phyloP scores from a whole-genome alignment of 23 red algal species.

The Gracilaria caudata region DNA sequence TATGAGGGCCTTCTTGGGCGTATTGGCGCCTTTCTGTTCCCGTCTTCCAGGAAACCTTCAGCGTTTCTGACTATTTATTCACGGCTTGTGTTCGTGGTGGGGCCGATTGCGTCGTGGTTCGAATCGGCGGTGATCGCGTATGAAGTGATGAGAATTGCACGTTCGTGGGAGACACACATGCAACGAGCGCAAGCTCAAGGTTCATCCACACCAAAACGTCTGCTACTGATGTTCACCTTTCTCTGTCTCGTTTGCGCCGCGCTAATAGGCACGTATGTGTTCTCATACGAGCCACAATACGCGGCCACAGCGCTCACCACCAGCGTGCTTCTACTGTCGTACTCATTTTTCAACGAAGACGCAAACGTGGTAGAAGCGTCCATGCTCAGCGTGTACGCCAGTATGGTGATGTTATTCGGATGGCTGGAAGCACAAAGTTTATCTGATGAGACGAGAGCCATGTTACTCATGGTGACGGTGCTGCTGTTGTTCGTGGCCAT shows the following conservation, averaged over 20 bases:
- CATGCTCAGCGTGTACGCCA: conserved; percentile 23
- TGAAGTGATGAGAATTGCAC: conserved; percentile 41
- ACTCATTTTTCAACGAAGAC: conserved; percentile 24
- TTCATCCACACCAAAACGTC: background rate
- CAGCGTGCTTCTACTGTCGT: conserved; percentile 15
- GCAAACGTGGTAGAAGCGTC: conserved; percentile 37
- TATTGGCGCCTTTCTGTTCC: conserved; percentile 6
- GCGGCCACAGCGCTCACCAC: conserved; percentile 2
- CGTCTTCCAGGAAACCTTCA: conserved; percentile 17
- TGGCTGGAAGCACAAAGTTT: background rate
- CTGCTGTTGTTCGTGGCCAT: conserved; percentile 1
- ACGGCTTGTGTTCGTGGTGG: conserved; percentile 19
- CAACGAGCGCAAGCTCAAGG: background rate
- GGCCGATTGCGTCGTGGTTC: conserved; percentile 24
- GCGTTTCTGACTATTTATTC: conserved; percentile 36
- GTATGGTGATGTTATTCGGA: conserved; percentile 1
- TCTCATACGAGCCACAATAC: background rate
- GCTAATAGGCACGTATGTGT: background rate
- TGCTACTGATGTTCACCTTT: conserved; percentile 23
- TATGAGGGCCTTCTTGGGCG: conserved; percentile 11
- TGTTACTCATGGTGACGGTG: conserved; percentile 17
- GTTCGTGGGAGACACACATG: conserved; percentile 10
- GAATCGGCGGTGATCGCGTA: conserved; percentile 37
- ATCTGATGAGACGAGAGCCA: conserved; percentile 25
- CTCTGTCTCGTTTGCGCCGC: background rate